Evolutionary conservation across 2,329 filamentous ascomycete genomes (phyloP).

Genomic region (Sclerotinia spermophila): DNA sequence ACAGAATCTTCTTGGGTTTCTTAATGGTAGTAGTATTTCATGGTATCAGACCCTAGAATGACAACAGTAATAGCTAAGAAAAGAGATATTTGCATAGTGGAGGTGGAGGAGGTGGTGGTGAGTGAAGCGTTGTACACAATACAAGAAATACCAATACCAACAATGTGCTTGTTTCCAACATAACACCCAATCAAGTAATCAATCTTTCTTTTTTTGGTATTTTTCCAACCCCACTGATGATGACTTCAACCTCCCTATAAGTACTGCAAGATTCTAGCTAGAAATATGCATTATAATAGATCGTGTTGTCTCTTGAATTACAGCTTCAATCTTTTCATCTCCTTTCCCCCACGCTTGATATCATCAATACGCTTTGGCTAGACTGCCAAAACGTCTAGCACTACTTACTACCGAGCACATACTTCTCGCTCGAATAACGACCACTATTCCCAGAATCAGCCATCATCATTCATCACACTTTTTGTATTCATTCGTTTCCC

Average conservation of each 20-base stretch:
- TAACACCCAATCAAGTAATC: conserved; percentile 7
- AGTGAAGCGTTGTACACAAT: conserved; percentile 11
- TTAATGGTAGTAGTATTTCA: not conserved
- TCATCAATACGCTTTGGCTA: not conserved
- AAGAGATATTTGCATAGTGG: not conserved
- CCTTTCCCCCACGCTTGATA: not conserved
- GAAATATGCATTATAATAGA: not conserved
- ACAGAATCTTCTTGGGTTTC: not conserved
- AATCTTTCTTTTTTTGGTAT: not conserved
- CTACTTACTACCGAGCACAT: not conserved
- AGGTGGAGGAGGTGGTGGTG: not conserved
- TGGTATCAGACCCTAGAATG: not conserved
- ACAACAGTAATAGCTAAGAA: not conserved
- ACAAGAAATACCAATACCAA: conserved; percentile 1
- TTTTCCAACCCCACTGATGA: conserved; percentile 8
- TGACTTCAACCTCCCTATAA: conserved; percentile 1
- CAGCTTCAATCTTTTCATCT: not conserved
- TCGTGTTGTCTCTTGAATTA: not conserved
- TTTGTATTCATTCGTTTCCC: not conserved
- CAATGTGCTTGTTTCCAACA: not conserved
- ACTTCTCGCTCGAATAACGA: not conserved
- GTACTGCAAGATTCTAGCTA: not conserved
- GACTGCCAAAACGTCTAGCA: conserved; percentile 5
- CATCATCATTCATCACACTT: not conserved
- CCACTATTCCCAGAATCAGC: not conserved